These are phyloP conservation scores for Glycine latifolia DNA, from an alignment of 306 rosid genomes.

Conservation along the genomic window DNA sequence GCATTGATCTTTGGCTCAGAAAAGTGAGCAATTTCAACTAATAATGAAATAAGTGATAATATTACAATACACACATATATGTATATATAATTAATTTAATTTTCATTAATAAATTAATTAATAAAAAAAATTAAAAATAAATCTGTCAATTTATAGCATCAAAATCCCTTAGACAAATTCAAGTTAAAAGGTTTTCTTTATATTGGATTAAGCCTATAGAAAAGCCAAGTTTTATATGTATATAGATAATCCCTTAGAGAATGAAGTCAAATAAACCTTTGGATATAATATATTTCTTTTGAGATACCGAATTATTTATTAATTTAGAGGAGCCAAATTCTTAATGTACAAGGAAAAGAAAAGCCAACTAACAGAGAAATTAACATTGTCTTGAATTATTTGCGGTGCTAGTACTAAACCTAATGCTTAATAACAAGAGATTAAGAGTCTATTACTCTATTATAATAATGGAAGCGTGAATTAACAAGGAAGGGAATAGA, in stretches of 20 bases:
- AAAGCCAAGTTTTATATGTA: neutral
- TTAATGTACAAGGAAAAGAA: too few relatives aligned
- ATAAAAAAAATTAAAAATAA: too few relatives aligned
- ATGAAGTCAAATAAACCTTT: neutral
- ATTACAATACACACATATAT: too few relatives aligned
- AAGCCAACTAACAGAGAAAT: neutral
- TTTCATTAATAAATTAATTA: too few relatives aligned
- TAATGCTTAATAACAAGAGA: conserved; percentile 15
- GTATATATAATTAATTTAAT: too few relatives aligned
- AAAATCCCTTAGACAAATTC: too few relatives aligned
- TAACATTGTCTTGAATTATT: neutral
- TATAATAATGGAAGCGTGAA: conserved; percentile 19
- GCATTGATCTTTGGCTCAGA: neutral
- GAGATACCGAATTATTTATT: neutral
- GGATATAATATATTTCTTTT: neutral
- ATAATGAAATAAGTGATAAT: too few relatives aligned
- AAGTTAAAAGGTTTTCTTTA: too few relatives aligned
- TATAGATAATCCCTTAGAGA: neutral
- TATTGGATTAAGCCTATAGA: neutral
- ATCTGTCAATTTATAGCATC: too few relatives aligned
- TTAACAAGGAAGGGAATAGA: conserved; percentile 1
- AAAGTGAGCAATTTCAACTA: too few relatives aligned
- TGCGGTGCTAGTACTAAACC: neutral
- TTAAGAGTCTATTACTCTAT: neutral
- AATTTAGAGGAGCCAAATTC: neutral